These are phyloP conservation scores for Pythium pectinolyticum DNA, from an alignment of 352 stramenopile genomes.

Conservation along the genomic window DNA sequence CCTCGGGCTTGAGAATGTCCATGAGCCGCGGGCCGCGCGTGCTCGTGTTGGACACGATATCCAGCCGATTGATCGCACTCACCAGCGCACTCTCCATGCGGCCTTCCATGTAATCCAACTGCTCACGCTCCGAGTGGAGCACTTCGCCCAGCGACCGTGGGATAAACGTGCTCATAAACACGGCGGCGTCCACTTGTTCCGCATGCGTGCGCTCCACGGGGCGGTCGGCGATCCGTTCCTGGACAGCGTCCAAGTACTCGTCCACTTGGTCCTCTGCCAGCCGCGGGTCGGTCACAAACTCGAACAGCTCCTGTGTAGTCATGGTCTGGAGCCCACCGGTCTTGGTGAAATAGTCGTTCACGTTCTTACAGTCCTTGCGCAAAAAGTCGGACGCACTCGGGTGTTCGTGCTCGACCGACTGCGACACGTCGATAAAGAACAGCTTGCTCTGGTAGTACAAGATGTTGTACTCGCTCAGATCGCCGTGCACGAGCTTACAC, in stretches of 20 bases:
- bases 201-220: slow-evolving; percentile 58
- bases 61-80: slow-evolving; percentile 74
- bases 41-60: slow-evolving; percentile 40
- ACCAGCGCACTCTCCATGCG: slow-evolving; percentile 85
- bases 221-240: slow-evolving; percentile 83
- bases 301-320: slow-evolving; percentile 94
- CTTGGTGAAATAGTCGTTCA: slow-evolving; percentile 97
- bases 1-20: slow-evolving; percentile 68
- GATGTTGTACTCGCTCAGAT: slow-evolving; percentile 99
- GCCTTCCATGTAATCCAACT: slow-evolving; percentile 83
- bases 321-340: slow-evolving; percentile 90
- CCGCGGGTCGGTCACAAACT: slow-evolving; percentile 91
- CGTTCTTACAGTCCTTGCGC: slow-evolving; percentile 96
- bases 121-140: slow-evolving; percentile 82
- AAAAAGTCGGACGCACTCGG: slow-evolving; percentile 97
- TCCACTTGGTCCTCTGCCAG: slow-evolving; percentile 80
- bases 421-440: slow-evolving; percentile 99
- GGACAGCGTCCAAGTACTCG: slow-evolving; percentile 87
- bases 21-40: slow-evolving; percentile 57
- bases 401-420: slow-evolving; percentile 99
- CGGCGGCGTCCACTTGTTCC: slow-evolving; percentile 92
- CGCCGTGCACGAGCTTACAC: slow-evolving; percentile 97
- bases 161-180: slow-evolving; percentile 94
- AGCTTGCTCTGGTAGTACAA: slow-evolving; percentile 97
- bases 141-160: slow-evolving; percentile 95